A percentile compares a stretch with the other conserved stretches of the same genome.
These are phyloP conservation scores for Tolypocladium amazonense DNA, from an alignment of 2,329 filamentous ascomycete genomes.

Conservation along the genomic window DNA sequence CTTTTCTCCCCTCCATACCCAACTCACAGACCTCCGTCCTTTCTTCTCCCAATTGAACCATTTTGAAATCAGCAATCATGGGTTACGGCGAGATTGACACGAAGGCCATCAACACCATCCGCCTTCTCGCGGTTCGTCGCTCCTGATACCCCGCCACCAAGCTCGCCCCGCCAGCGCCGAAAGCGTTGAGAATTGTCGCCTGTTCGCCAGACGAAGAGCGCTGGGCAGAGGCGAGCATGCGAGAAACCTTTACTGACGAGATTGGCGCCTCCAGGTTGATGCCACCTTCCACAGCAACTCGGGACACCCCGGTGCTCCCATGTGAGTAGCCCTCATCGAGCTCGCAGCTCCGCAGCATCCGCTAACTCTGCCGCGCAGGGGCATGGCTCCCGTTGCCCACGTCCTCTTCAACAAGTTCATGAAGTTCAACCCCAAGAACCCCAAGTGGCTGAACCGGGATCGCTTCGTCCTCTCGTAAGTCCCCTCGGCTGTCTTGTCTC, in stretches of 20 bases:
- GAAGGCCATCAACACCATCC: constrained; percentile 97
- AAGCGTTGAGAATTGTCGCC: neutral
- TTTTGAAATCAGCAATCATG: constrained; percentile 50
- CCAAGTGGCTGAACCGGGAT: constrained; percentile 92
- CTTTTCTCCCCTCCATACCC: constrained; percentile 13
- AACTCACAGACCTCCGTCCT: neutral
- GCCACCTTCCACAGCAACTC: constrained; percentile 93
- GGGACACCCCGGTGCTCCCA: constrained; percentile 96
- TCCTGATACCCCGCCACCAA: constrained; percentile 18
- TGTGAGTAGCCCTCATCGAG: constrained; percentile 41
- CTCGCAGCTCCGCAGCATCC: constrained; percentile 2
- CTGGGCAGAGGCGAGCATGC: neutral
- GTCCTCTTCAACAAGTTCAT: constrained; percentile 98
- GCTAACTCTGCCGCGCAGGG: constrained; percentile 35
- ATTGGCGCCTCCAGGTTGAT: constrained; percentile 62
- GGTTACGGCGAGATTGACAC: constrained; percentile 78
- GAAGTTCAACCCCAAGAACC: constrained; percentile 99
- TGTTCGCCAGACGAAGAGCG: neutral
- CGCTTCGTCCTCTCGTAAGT: constrained; percentile 98
- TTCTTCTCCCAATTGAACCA: constrained; percentile 7
- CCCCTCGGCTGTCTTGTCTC: neutral
- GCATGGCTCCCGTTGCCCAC: constrained; percentile 89
- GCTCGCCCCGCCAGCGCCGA: constrained; percentile 18
- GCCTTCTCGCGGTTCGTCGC: constrained; percentile 78
- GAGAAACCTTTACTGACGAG: neutral